Base-by-base conservation (phyloP, 2,329 filamentous ascomycete genomes). In the Monilinia fructigena region DNA sequence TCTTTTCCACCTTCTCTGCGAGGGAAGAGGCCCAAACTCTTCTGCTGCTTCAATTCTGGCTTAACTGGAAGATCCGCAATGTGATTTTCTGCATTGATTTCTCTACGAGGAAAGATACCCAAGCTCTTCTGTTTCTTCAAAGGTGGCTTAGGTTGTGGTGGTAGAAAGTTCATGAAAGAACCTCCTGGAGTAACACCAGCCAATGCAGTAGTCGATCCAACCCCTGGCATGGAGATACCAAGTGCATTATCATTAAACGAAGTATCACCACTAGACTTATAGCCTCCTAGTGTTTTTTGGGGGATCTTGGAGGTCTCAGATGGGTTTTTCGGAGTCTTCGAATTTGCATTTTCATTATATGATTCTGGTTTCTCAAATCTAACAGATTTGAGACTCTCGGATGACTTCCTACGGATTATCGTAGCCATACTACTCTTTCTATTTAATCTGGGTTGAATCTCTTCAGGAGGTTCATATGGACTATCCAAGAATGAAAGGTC, bases 401-500 rank as follows among this genome's bases (percentile, higher is more conserved):
- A 28, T 4, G 59, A 62, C 26, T 53, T 62, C 31, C 59, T 62
- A 11, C 7, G n/a, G 14, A 50, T 4, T 11, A 60, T 38, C 12
- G 42, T 60, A 4, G 42, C 56, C 28, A 53, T 28, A 28, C 59
- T 62, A 20, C 47, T 62, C 35, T 42, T 62, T 20, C 42, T 62
- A 7, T 11, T 38, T 11, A 62, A 62, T 16, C 23, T 53, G 5
- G 31, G 59, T 26, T 26, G 35, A 26, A 54, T 26, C 1, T 28
- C 47, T 40, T 6, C 18, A 38, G 47, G 35, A 7, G 63, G 54
- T 4, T 59, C 63, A 5, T 65, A 65, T 18, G 63, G 54, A n/a
- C n/a, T 65, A 18, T 58, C 23, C 38, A 65, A 59, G 55, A 65
- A 65, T 23, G 63, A 53, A 52, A 65, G 53, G 23, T 65, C 23